phyloP scores from a whole-genome alignment of 139 green algal species.

The Zygnema cylindricum region DNA sequence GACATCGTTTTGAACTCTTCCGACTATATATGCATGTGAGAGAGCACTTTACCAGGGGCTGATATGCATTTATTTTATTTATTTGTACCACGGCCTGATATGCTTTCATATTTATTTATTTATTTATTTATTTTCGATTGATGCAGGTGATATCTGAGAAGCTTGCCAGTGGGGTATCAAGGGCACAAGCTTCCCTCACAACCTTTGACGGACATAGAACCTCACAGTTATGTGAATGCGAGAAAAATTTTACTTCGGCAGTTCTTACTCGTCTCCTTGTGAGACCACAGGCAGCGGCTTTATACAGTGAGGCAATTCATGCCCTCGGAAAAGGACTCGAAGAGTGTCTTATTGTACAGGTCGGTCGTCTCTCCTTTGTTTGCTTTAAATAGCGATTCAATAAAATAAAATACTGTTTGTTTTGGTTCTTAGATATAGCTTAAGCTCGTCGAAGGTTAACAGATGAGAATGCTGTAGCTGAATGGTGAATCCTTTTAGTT shows the following conservation, averaged over 20 bases:
- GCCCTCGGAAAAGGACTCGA: constrained; percentile 35
- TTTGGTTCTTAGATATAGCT: too few relatives aligned
- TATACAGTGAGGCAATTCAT: constrained; percentile 49
- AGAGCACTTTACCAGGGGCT: too few relatives aligned
- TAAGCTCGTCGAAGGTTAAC: too few relatives aligned
- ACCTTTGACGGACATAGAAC: background rate
- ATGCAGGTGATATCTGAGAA: constrained; percentile 43
- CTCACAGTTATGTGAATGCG: constrained; percentile 43
- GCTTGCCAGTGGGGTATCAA: constrained; percentile 1
- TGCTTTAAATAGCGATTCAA: too few relatives aligned
- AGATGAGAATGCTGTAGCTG: too few relatives aligned
- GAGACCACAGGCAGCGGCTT: constrained; percentile 20
- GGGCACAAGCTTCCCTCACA: background rate
- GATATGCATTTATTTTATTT: constrained; percentile 15
- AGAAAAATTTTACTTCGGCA: constrained; percentile 50
- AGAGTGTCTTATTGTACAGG: constrained; percentile 45
- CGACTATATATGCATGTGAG: too few relatives aligned
- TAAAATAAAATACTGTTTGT: too few relatives aligned
- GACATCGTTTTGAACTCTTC: too few relatives aligned
- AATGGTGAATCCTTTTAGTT: too few relatives aligned
- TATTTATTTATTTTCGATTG: too few relatives aligned
- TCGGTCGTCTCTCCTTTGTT: too few relatives aligned
- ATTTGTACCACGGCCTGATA: background rate
- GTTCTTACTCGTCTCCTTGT: constrained; percentile 48
- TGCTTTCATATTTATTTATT: too few relatives aligned